These are phyloP conservation scores for Discostella stelligeroides DNA, from an alignment of 108 stramenopile species.

Conservation along the genomic window DNA sequence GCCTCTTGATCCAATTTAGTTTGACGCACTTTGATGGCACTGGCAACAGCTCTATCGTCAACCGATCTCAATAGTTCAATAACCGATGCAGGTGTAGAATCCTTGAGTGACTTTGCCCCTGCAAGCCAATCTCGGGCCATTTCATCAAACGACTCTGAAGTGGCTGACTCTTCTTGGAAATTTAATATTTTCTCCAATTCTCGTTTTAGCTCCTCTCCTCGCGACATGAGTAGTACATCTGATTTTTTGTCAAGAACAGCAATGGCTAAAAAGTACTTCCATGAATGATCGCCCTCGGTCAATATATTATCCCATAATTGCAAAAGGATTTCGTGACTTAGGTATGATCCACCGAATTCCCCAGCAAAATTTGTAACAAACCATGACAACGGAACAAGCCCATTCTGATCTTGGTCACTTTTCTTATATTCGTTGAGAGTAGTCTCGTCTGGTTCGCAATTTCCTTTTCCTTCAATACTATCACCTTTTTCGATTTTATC, in stretches of 20 bases:
- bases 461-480: slow-evolving; percentile 6
- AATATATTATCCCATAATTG: slow-evolving; percentile 69
- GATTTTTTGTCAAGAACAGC: slow-evolving; percentile 73
- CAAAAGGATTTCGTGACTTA: slow-evolving; percentile 55
- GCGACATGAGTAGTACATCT: slow-evolving; percentile 67
- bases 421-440: slow-evolving; percentile 2
- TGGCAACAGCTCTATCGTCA: slow-evolving; percentile 70
- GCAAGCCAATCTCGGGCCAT: slow-evolving; percentile 64
- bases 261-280: slow-evolving; percentile 79
- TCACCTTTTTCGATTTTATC: no score
- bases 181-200: slow-evolving; percentile 60
- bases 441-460: slow-evolving; percentile 1
- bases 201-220: slow-evolving; percentile 61
- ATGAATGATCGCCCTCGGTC: slow-evolving; percentile 57
- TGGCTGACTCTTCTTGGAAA: slow-evolving; percentile 42
- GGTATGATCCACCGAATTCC: slow-evolving; percentile 50
- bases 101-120: slow-evolving; percentile 52
- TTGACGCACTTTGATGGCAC: slow-evolving; percentile 57
- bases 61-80: slow-evolving; percentile 53
- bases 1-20: slow-evolving; percentile 57
- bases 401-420: slow-evolving; percentile 21
- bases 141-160: slow-evolving; percentile 45
- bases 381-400: slow-evolving; percentile 59
- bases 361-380: slow-evolving; percentile 73
- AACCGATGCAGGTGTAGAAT: slow-evolving; percentile 72